These are phyloP conservation scores for Citrus australasica DNA, from an alignment of 345 rosid species.

Conservation along the genomic window DNA sequence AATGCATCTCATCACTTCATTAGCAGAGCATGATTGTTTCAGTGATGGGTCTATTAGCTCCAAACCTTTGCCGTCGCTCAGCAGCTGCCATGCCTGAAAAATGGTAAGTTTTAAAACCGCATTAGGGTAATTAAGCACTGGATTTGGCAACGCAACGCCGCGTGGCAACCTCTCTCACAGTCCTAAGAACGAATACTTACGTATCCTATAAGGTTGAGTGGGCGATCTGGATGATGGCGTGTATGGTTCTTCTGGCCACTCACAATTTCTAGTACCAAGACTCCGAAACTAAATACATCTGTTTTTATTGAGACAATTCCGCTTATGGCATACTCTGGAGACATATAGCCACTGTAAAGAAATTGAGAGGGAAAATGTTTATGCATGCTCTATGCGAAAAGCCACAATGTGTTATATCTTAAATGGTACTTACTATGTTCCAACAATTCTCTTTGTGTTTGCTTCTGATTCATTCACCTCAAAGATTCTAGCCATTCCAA, in stretches of 20 bases:
- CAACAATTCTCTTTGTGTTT: slow-evolving; percentile 11
- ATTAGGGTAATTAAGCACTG: too few relatives aligned
- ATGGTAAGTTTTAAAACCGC: too few relatives aligned
- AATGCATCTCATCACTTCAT: not conserved
- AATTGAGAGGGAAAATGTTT: not conserved
- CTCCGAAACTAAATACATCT: slow-evolving; percentile 16
- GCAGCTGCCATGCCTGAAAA: not conserved
- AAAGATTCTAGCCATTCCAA: slow-evolving; percentile 8
- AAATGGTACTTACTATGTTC: slow-evolving; percentile 7
- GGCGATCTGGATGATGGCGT: slow-evolving; percentile 4
- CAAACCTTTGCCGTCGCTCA: not conserved
- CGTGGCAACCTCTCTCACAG: too few relatives aligned
- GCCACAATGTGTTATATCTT: not conserved
- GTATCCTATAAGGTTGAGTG: slow-evolving; percentile 16
- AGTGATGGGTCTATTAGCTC: not conserved
- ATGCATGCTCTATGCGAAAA: not conserved
- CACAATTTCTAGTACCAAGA: slow-evolving; percentile 11
- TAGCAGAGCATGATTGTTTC: not conserved
- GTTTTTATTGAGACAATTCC: slow-evolving; percentile 12
- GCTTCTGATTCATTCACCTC: not conserved
- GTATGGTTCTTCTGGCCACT: slow-evolving; percentile 4
- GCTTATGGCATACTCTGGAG: slow-evolving; percentile 11
- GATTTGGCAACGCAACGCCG: too few relatives aligned
- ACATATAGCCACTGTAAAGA: not conserved
- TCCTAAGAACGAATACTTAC: not conserved